Percentiles rank a stretch among this genome's conserved stretches.
phyloP scores from a whole-genome alignment of 2,329 filamentous ascomycete genomes.

The Calonectria naviculata region DNA sequence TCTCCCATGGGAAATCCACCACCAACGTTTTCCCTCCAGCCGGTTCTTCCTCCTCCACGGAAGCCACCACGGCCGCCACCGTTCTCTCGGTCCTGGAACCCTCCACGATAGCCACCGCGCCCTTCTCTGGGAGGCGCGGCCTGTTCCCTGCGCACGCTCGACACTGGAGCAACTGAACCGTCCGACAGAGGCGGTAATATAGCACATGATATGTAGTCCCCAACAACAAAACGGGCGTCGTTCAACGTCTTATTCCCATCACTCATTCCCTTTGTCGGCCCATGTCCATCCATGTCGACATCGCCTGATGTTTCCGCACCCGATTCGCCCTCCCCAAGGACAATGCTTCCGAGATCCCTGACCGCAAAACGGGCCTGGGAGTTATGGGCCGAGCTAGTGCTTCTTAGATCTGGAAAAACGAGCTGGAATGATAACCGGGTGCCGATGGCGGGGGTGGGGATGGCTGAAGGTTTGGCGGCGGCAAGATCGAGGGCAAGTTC shows the following conservation, averaged over 20 bases:
- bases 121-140: conserved; percentile 30
- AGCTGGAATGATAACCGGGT: conserved; percentile 90
- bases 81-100: conserved; percentile 39
- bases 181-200: conserved; percentile 81
- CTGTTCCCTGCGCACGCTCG: conserved; percentile 46
- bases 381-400: conserved; percentile 39
- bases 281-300: conserved; percentile 44
- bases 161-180: conserved; percentile 77
- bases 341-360: conserved; percentile 85
- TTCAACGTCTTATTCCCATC: conserved; percentile 79
- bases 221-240: conserved; percentile 85
- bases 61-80: conserved; percentile 47
- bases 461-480: conserved; percentile 70
- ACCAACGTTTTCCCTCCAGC: conserved; percentile 52
- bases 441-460: conserved; percentile 81
- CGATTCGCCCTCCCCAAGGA: conserved; percentile 72
- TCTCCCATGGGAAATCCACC: conserved; percentile 63
- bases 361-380: conserved; percentile 71
- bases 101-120: conserved; percentile 38
- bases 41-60: conserved; percentile 49
- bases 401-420: conserved; percentile 80
- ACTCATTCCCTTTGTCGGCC: conserved; percentile 54
- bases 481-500: conserved; percentile 85
- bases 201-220: conserved; percentile 88
- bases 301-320: conserved; percentile 55